Evolutionary conservation across 352 stramenopile genomes (phyloP).

Genomic region (Pythium angustatum): DNA sequence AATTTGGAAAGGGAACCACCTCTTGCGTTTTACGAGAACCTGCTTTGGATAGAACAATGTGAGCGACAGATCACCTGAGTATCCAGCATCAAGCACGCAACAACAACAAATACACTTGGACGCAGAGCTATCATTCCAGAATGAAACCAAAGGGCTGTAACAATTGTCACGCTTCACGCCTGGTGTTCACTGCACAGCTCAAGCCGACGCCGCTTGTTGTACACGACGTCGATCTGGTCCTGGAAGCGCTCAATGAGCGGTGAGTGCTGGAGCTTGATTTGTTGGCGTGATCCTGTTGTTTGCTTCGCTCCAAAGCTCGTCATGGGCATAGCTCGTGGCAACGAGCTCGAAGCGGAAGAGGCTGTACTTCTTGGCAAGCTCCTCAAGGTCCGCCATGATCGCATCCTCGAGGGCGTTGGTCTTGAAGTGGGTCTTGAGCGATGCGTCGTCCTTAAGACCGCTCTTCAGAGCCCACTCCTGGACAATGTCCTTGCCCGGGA

Average conservation of each 20-base stretch:
- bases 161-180: too few relatives aligned
- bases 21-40: too few relatives aligned
- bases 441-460: slow-evolving; percentile 27
- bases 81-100: too few relatives aligned
- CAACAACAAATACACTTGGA: too few relatives aligned
- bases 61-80: too few relatives aligned
- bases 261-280: slow-evolving; percentile 95
- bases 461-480: slow-evolving; percentile 72
- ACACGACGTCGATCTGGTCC: slow-evolving; percentile 81
- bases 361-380: slow-evolving; percentile 52
- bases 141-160: too few relatives aligned
- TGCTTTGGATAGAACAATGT: too few relatives aligned
- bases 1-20: too few relatives aligned
- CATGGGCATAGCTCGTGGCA: slow-evolving; percentile 84
- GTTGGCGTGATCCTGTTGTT: slow-evolving; percentile 94
- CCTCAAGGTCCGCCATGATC: slow-evolving; percentile 78
- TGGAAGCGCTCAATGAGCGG: slow-evolving; percentile 86
- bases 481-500: slow-evolving; percentile 92
- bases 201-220: too few relatives aligned
- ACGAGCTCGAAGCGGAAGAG: slow-evolving; percentile 94
- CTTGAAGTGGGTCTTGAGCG: slow-evolving; percentile 32
- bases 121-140: too few relatives aligned
- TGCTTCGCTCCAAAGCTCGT: slow-evolving; percentile 86
- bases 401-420: slow-evolving; percentile 41
- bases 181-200: too few relatives aligned